These are phyloP conservation scores for Sporisorium exsertum DNA, from an alignment of 1,284 basidiomycete species.

Conservation along the genomic window DNA sequence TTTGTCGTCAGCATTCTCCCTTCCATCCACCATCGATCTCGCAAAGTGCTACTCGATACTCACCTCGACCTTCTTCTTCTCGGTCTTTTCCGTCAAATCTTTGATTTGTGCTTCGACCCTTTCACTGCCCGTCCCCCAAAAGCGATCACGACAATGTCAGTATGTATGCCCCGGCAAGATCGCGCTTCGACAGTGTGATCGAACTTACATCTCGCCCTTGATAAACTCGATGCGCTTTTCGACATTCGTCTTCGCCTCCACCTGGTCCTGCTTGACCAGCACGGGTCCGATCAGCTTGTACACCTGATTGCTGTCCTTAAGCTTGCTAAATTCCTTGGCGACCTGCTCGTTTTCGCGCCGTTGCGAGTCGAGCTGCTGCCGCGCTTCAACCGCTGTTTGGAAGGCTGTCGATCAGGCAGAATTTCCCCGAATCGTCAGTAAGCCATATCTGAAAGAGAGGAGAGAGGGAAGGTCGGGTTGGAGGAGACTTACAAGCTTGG, in stretches of 20 bases:
- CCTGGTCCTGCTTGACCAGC: slow-evolving; percentile 87
- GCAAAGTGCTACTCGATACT: slow-evolving; percentile 5
- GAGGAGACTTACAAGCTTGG: slow-evolving; percentile 38
- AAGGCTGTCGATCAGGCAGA: slow-evolving; percentile 31
- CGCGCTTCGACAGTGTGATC: too few species aligned
- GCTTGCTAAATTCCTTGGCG: slow-evolving; percentile 87
- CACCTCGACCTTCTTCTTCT: slow-evolving; percentile 60
- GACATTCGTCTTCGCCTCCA: slow-evolving; percentile 88
- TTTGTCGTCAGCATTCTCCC: not conserved
- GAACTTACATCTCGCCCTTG: slow-evolving; percentile 82
- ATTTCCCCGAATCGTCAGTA: too few species aligned
- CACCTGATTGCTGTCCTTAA: slow-evolving; percentile 82
- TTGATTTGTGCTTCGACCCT: slow-evolving; percentile 55
- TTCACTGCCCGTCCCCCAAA: slow-evolving; percentile 17
- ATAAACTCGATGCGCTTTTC: slow-evolving; percentile 93
- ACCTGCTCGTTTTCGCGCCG: slow-evolving; percentile 91
- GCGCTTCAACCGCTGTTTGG: slow-evolving; percentile 55
- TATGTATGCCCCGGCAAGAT: not conserved
- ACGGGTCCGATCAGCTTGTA: slow-evolving; percentile 94
- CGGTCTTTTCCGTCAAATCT: slow-evolving; percentile 49
- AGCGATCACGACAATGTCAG: not conserved
- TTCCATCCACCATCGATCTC: not conserved
- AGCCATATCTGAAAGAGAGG: too few species aligned
- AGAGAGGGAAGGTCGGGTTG: too few species aligned
- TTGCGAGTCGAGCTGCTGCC: slow-evolving; percentile 74